Base-by-base conservation (phyloP, 1,284 basidiomycete species). In the Pseudozyma pruni region DNA sequence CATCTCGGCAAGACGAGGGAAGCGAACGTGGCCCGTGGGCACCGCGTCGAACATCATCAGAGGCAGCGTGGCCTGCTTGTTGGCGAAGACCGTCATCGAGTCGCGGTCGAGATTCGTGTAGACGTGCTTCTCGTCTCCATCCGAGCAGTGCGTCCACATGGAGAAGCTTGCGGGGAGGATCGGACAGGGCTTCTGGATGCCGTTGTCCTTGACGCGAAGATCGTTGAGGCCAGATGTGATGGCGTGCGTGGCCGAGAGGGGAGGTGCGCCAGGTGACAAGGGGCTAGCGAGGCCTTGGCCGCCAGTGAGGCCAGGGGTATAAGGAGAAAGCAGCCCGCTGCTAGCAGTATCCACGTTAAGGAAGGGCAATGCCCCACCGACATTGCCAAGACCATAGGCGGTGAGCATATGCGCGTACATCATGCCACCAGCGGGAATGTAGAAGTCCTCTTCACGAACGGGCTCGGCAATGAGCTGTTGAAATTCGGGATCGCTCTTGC, bases 401-500 rank as follows among this genome's bases (percentile, higher is more conserved):
- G 80, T 75, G 5, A 81, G 64, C 16, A 78, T 74, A 49, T 77
- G 78, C 14, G 79, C 78, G 60, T 81, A 82, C 75, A 80, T 80
- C 76, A 80, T 79, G 11, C 80, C 80, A 42, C 80, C 80, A 31
- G 80, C 80, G 45, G 80, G 80, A 32, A 80, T 80, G 71, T 80
- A 82, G 47, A 80, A 82, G 62, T 82, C 79, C 43, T 80, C 80
- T 52, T 81, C 80, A 32, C 60, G 68, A 32, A 60, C 70, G 23
- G 80, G 80, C 51, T 81, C 80, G 31, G 78, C 72, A 43, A 81
- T 81, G 33, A 81, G 75, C 59, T 81, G 77, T 46, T 78, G 78
- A 54, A 81, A 81, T 38, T 82, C 81, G 8, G 75, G 59, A 46
- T 85, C 83, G 34, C 78, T 74, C 48, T 81, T 81, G 50, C 80